phyloP scores from a whole-genome alignment of 108 stramenopile genomes.

The Cyclotella sp. region DNA sequence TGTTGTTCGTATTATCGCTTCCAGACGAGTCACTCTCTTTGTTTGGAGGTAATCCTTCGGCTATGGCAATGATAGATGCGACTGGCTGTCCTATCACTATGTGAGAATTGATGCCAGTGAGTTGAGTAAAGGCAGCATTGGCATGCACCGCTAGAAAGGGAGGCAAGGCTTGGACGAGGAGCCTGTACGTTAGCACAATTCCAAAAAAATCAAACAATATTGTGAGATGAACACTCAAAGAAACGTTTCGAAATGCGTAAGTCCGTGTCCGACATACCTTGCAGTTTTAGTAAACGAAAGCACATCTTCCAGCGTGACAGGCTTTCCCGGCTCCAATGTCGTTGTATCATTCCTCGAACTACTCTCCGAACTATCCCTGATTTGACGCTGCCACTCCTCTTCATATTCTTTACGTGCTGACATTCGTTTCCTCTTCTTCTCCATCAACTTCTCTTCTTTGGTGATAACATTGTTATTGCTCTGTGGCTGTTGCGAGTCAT shows the following conservation, averaged over 20 bases:
- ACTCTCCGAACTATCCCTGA: conserved; percentile 67
- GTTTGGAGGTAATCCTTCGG: conserved; percentile 28
- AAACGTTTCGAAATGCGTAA: not conserved
- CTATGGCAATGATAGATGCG: conserved; percentile 45
- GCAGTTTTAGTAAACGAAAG: conserved; percentile 69
- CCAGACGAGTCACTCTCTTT: conserved; percentile 25
- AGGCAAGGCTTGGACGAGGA: conserved; percentile 58
- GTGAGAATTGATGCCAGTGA: conserved; percentile 71
- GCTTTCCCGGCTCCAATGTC: conserved; percentile 59
- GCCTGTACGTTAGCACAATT: conserved; percentile 25
- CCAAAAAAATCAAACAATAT: not conserved
- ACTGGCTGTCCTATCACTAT: conserved; percentile 65
- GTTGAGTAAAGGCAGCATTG: conserved; percentile 74
- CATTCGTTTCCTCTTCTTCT: conserved; percentile 79
- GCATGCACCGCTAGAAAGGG: conserved; percentile 68
- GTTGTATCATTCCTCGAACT: conserved; percentile 34
- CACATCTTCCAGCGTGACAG: conserved; percentile 67
- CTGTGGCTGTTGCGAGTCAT: not conserved
- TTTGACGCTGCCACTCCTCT: conserved; percentile 68
- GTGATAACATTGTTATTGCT: not conserved
- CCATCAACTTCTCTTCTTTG: conserved; percentile 21
- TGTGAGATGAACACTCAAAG: not conserved
- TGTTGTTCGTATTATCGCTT: conserved; percentile 33
- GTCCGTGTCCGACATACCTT: conserved; percentile 44
- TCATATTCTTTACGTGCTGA: conserved; percentile 76